Conservation (phyloP, 2,329 filamentous ascomycete species). For the Fusarium phyllophilum region DNA sequence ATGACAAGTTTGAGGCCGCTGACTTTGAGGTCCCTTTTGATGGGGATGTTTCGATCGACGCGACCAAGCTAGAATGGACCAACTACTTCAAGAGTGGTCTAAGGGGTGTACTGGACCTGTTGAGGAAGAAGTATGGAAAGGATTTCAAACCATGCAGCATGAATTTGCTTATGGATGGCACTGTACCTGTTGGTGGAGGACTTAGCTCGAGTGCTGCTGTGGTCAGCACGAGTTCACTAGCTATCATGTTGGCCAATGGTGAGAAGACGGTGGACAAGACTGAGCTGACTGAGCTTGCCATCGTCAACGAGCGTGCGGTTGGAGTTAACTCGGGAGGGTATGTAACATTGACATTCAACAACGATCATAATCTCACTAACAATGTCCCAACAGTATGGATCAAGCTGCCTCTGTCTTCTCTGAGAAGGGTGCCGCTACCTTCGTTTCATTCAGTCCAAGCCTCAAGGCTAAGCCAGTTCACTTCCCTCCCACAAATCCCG, state of each 20-base stretch:
- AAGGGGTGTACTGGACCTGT: conserved; percentile 79
- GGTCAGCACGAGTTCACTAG: conserved; percentile 87
- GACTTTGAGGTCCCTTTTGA: conserved; percentile 77
- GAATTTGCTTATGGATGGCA: conserved; percentile 90
- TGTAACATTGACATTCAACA: conserved; percentile 44
- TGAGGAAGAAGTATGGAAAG: conserved; percentile 73
- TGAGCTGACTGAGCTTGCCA: conserved; percentile 89
- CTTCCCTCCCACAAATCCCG: conserved; percentile 83
- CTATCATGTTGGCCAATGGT: conserved; percentile 87
- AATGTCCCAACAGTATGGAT: conserved; percentile 77
- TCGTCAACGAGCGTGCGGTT: conserved; percentile 92
- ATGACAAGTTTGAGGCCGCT: conserved; percentile 77
- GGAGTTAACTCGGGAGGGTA: conserved; percentile 96
- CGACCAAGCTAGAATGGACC: conserved; percentile 89
- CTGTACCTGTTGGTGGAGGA: conserved; percentile 90
- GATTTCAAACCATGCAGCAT: conserved; percentile 76
- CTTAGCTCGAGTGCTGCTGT: conserved; percentile 95
- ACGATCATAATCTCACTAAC: conserved; percentile 1
- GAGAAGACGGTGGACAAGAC: conserved; percentile 85
- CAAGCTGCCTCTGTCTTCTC: conserved; percentile 97
- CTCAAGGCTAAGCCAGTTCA: conserved; percentile 81
- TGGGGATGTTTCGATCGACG: conserved; percentile 80
- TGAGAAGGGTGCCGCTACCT: conserved; percentile 83
- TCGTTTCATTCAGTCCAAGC: conserved; percentile 86
- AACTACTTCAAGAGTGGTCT: conserved; percentile 98